Conservation (phyloP, 2,329 filamentous ascomycete genomes). For the Xylariaceae sp. region DNA sequence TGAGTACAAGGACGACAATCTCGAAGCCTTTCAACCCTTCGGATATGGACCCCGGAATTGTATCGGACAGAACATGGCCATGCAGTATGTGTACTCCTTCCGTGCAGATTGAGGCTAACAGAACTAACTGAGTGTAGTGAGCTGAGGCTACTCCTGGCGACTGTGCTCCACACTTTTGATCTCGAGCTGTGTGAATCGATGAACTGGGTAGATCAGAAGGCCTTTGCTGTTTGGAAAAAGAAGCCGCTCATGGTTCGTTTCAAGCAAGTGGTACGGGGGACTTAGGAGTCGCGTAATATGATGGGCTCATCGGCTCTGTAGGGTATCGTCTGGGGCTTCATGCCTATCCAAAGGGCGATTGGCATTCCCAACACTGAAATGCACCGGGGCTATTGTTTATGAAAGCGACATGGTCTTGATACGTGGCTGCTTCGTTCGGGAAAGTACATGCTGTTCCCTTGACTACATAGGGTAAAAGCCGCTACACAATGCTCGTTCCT, state of each 20-base stretch:
- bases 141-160: neutral
- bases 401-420: no score
- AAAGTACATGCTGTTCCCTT: no score
- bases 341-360: no score
- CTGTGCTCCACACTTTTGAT: neutral
- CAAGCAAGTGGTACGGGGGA: neutral
- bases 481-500: no score
- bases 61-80: slow-evolving; percentile 8
- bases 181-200: neutral
- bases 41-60: slow-evolving; percentile 17
- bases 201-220: neutral
- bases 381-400: no score
- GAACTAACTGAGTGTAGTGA: neutral
- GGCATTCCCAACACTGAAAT: no score
- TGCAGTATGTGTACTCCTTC: neutral
- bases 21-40: slow-evolving; percentile 17
- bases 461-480: no score
- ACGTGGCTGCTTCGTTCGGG: no score
- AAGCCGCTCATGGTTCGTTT: neutral
- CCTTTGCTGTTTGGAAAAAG: neutral
- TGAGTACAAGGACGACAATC: slow-evolving; percentile 14
- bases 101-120: no score
- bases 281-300: no score
- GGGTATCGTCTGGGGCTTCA: no score
- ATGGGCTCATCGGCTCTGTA: no score